Base-by-base conservation (phyloP, 139 green algal genomes). In the Tetraselmis chui region DNA sequence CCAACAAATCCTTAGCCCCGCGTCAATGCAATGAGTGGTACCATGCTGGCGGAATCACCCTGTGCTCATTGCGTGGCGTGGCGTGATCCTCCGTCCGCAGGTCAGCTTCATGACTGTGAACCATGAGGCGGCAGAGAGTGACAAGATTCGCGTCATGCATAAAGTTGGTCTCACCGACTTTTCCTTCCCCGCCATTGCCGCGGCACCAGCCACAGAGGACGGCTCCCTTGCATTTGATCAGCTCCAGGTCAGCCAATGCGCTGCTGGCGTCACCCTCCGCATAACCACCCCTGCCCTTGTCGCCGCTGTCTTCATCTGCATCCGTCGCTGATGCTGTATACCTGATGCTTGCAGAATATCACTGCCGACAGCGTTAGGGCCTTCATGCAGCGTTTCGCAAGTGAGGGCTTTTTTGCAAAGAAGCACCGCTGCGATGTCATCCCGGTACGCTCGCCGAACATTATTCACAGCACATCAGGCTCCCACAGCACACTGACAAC, bases 91-190 rank as follows among this genome's bases (percentile, higher is more conserved):
- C 45, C 11, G 45, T 18, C 11, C 45, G 18, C 45, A 67, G 45
- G 45, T 67, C 32, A 77, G 28, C 77, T 79, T 83, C 30, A 25
- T 86, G 28, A 80, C 83, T 23, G 59, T 86, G 22, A 59, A 79
- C 23, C 28, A 29, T 23, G 30, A 78, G 29, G 82, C 82, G 2
- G 59, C 76, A 2, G 82, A 85, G 76, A 74, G 25, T 27, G 82
- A 82, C 82, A 74, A 29, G 76, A 77, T n/a, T 25, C 28, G 28
- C 26, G 29, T 85, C 22, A 58, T 85, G 28, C 77, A 80, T 27
- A 82, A 82, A 23, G 75, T 29, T 18, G 82, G 82, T 22, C 59
- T 79, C 28, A 59, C 82, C 26, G 30, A 75, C 29, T 77, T 82
- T 27, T 23, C 23, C 26, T 23, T 85, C 45, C 82, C 82, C 18